These are phyloP conservation scores for Tulasnella sp. DNA, from an alignment of 768 basidiomycete species.

Conservation along the genomic window DNA sequence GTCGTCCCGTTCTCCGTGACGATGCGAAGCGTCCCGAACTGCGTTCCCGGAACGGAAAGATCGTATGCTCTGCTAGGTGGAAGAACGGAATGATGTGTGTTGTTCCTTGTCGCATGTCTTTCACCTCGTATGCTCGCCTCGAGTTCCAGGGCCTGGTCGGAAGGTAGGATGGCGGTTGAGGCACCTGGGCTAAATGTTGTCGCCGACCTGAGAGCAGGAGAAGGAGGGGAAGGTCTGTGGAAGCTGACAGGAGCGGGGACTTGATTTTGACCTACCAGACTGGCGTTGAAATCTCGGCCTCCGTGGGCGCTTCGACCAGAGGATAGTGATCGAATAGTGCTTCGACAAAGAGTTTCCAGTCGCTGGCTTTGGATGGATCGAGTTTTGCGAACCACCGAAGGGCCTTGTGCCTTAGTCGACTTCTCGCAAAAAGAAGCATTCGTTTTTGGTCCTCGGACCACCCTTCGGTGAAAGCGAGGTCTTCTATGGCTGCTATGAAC, in stretches of 20 bases:
- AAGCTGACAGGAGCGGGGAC: neutral
- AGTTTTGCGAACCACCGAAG: neutral
- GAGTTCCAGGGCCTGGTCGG: neutral
- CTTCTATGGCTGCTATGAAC: neutral
- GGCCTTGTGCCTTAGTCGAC: neutral
- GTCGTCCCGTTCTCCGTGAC: too few relatives aligned
- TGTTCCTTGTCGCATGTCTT: neutral
- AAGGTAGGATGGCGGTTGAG: neutral
- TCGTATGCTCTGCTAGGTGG: neutral
- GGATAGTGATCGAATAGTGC: neutral
- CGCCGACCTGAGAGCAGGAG: neutral
- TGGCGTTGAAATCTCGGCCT: neutral
- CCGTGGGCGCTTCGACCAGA: neutral
- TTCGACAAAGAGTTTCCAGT: neutral
- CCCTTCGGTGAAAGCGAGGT: neutral
- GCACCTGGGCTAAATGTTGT: neutral
- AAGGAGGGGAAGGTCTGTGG: neutral
- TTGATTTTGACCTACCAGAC: neutral
- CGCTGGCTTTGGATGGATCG: neutral
- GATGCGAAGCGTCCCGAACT: neutral
- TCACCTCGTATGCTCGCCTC: neutral
- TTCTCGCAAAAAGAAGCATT: neutral
- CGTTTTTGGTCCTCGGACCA: neutral
- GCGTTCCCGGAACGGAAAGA: neutral
- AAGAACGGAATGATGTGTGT: neutral